Conservation (phyloP, 148 eudicot genomes). For the Rhododendron williamsianum region DNA sequence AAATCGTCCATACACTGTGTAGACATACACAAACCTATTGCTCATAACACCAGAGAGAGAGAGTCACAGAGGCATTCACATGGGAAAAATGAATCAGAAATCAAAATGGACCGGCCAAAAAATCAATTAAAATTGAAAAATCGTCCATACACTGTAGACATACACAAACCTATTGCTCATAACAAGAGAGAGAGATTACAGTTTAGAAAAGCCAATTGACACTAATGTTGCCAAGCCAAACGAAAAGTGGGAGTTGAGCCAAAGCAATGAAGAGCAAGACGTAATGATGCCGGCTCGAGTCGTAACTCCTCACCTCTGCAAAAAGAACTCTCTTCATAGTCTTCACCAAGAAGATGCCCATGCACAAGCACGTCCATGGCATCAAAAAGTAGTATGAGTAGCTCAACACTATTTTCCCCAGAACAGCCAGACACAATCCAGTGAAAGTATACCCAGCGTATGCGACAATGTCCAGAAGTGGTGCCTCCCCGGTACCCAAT, state of each 20-base stretch:
- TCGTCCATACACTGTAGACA: background rate
- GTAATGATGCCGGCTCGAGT: slow-evolving; percentile 63
- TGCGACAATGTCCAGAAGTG: slow-evolving; percentile 60
- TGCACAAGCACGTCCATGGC: slow-evolving; percentile 61
- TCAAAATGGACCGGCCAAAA: background rate
- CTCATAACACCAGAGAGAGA: background rate
- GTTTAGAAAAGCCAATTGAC: slow-evolving; percentile 19
- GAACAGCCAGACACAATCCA: slow-evolving; percentile 53
- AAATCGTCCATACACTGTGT: background rate
- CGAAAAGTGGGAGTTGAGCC: slow-evolving; percentile 68
- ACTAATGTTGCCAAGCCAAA: slow-evolving; percentile 76
- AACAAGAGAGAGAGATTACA: background rate
- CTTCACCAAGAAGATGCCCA: slow-evolving; percentile 64
- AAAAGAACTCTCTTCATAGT: slow-evolving; percentile 69
- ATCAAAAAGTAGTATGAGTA: slow-evolving; percentile 51
- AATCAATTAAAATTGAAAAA: slow-evolving; percentile 2
- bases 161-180: background rate
- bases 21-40: background rate
- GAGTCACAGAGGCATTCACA: background rate
- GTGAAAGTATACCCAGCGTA: slow-evolving; percentile 66
- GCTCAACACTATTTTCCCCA: slow-evolving; percentile 44
- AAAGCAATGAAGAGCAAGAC: slow-evolving; percentile 59
- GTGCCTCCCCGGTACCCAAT: slow-evolving; percentile 63
- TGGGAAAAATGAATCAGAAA: background rate
- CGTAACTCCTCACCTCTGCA: slow-evolving; percentile 63